Percentiles rank a stretch among this genome's conserved stretches.
These are phyloP conservation scores for Penicillium italicum DNA, from an alignment of 2,329 filamentous ascomycete genomes.

Conservation along the genomic window DNA sequence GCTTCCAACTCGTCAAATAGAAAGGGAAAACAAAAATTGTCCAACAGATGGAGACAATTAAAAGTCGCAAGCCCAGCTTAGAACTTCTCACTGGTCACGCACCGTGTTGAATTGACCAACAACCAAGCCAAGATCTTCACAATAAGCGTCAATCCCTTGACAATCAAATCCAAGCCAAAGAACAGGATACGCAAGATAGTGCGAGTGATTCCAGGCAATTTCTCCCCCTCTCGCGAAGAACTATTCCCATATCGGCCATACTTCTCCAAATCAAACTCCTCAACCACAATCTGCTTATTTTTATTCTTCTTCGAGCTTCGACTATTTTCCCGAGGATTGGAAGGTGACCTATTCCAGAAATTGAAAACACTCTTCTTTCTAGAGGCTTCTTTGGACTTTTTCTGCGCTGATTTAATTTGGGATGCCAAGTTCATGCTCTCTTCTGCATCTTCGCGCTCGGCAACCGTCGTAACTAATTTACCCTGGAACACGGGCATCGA, in stretches of 20 bases:
- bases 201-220: conserved; percentile 39
- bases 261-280: conserved; percentile 47
- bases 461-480: conserved; percentile 36
- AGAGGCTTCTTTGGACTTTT: conserved; percentile 8
- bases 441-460: conserved; percentile 43
- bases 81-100: conserved; percentile 43
- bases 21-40: background rate
- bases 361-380: conserved; percentile 16
- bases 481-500: conserved; percentile 24
- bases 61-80: conserved; percentile 23
- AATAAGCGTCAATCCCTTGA: conserved; percentile 36
- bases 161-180: conserved; percentile 37
- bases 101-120: conserved; percentile 39
- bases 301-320: conserved; percentile 21
- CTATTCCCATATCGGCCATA: conserved; percentile 41
- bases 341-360: conserved; percentile 14
- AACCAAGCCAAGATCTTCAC: conserved; percentile 44
- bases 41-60: background rate
- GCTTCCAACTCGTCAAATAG: background rate
- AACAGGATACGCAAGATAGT: conserved; percentile 37
- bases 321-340: background rate
- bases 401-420: conserved; percentile 29
- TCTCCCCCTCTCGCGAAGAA: conserved; percentile 37
- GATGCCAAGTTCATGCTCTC: conserved; percentile 38
- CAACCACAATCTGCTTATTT: conserved; percentile 34